Conservation (phyloP, 1,139 yeast genomes). For the Yamadazyma blattariae region DNA sequence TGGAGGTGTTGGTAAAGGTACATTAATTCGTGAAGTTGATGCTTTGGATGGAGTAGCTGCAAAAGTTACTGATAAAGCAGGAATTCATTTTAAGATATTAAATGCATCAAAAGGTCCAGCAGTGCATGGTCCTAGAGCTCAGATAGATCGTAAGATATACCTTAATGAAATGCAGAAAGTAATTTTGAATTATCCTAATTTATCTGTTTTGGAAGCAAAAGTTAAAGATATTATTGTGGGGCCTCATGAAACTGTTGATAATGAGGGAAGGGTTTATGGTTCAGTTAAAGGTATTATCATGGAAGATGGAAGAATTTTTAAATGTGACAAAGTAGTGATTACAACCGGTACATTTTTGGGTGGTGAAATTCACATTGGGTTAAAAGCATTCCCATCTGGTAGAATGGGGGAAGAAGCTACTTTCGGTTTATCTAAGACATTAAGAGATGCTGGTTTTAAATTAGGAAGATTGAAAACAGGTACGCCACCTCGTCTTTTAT, state of each 20-base stretch:
- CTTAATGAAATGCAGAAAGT: conserved; percentile 74
- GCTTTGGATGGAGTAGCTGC: conserved; percentile 94
- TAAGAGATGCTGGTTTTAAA: conserved; percentile 72
- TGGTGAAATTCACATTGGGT: conserved; percentile 92
- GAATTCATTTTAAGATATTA: conserved; percentile 85
- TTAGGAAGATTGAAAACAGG: conserved; percentile 95
- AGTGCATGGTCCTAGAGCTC: conserved; percentile 98
- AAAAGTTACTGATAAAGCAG: conserved; percentile 83
- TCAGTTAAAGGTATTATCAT: conserved; percentile 67
- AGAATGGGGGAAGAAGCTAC: conserved; percentile 93
- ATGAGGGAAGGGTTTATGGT: conserved; percentile 38
- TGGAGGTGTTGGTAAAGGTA: conserved; percentile 99
- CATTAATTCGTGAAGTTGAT: conserved; percentile 86
- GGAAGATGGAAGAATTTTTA: conserved; percentile 60
- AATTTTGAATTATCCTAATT: conserved; percentile 56
- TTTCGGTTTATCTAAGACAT: conserved; percentile 79
- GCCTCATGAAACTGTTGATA: conserved; percentile 18
- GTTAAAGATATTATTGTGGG: conserved; percentile 86
- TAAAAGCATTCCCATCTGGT: conserved; percentile 80
- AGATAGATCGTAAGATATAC: conserved; percentile 84
- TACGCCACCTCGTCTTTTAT: conserved; percentile 87
- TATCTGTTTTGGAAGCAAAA: conserved; percentile 65
- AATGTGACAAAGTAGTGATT: conserved; percentile 69
- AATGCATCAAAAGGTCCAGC: conserved; percentile 94
- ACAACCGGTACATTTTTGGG: conserved; percentile 96